Conservation (phyloP, 2,329 filamentous ascomycete genomes). For the Boeremia exigua region DNA sequence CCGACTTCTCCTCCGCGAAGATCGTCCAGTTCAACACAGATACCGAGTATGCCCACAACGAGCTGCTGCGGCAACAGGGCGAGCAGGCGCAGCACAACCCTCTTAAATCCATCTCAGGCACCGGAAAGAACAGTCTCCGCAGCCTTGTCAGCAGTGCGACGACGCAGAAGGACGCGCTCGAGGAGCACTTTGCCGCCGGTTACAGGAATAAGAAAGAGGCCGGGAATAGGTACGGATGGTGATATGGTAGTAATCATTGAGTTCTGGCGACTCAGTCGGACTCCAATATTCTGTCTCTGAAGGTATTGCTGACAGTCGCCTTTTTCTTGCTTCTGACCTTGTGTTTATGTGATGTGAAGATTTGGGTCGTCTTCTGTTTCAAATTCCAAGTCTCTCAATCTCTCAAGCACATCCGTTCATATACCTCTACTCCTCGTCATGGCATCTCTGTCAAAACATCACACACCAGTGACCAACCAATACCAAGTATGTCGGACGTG, state of each 20-base stretch:
- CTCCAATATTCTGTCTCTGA: too few relatives aligned
- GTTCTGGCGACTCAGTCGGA: background rate
- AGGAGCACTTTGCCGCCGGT: slow-evolving; percentile 88
- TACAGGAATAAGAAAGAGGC: slow-evolving; percentile 82
- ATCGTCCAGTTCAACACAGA: slow-evolving; percentile 90
- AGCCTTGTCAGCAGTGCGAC: slow-evolving; percentile 85
- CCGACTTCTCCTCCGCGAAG: slow-evolving; percentile 61
- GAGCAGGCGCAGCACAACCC: slow-evolving; percentile 78
- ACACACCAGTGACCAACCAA: too few relatives aligned
- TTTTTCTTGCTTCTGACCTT: too few relatives aligned
- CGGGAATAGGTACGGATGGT: slow-evolving; percentile 85
- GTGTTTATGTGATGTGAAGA: too few relatives aligned
- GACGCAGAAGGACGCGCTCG: slow-evolving; percentile 82
- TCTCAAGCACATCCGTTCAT: too few relatives aligned
- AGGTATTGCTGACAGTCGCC: too few relatives aligned
- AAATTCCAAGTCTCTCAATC: too few relatives aligned
- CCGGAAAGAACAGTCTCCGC: slow-evolving; percentile 87
- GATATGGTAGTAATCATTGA: background rate
- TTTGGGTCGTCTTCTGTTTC: too few relatives aligned
- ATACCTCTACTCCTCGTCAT: too few relatives aligned
- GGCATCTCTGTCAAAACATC: too few relatives aligned
- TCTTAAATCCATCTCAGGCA: slow-evolving; percentile 75
- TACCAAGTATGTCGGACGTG: background rate
- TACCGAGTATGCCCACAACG: slow-evolving; percentile 83
- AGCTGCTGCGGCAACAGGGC: slow-evolving; percentile 72